Base-by-base conservation (phyloP, 495 filamentous ascomycete species). In the Talaromyces stipitatus region DNA sequence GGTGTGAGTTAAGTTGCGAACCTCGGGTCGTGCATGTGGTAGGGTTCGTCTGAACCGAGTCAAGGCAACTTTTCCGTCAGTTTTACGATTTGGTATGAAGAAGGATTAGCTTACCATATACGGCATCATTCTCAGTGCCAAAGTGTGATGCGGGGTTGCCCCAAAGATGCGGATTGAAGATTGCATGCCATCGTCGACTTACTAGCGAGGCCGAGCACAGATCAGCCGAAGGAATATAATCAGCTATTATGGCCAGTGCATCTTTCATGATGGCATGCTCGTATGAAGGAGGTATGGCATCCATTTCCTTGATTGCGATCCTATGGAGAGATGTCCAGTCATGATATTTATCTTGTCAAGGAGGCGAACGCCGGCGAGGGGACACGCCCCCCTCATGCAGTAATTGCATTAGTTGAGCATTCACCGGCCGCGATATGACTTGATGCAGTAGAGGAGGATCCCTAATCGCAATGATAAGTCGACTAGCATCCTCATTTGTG, bases 101-200 rank as follows among this genome's bases (percentile, higher is more conserved):
- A 41, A 57, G 24, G n/a, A 7, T 11, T 11, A 38, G 33, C 65
- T 61, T 71, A 82, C 80, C 75, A 60, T 84, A 87, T 41, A 86
- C 82, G 5, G 77, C 78, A 62, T 86, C 84, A 63, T 83, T 82
- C 16, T 84, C 77, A 11, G 73, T 78, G 28, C 81, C 82, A 64
- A 86, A 87, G 60, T 84, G 80, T 23, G 82, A 82, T 0, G 80
- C 81, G 26, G 85, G 85, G 62, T 82, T 75, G n/a, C 83, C 83
- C 85, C 85, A 88, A 0, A 88, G 69, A 59, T 78, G 78, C 1
- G 83, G 81, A 61, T 78, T 72, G 54, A 86, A 85, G n/a, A 81
- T 69, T 46, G 67, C 62, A 65, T 86, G 80, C 80, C 84, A 84
- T 67, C 72, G 70, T 47, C 66, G 77, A 63, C 77, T 82, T 18